Evolutionary conservation across 257 asterid genomes (phyloP).

Genomic region (Solanum phureja): DNA sequence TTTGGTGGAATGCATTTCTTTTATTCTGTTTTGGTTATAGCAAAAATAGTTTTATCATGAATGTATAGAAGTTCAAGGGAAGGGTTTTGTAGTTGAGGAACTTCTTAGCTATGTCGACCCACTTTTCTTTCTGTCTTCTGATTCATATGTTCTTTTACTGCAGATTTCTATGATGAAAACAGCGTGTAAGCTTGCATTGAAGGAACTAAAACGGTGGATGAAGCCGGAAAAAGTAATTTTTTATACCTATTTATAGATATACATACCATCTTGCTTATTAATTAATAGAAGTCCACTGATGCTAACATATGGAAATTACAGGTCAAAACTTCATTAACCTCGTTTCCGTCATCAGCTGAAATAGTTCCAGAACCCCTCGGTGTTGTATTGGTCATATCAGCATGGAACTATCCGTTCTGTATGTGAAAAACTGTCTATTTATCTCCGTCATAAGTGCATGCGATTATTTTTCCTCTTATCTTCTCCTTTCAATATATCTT

Average conservation of each 20-base stretch:
- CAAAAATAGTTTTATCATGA: background rate
- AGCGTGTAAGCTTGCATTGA: conserved; percentile 54
- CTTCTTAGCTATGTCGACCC: background rate
- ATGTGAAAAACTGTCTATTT: conserved; percentile 16
- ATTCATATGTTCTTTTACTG: background rate
- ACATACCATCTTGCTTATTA: background rate
- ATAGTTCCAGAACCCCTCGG: conserved; percentile 87
- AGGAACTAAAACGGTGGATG: conserved; percentile 65
- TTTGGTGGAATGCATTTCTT: background rate
- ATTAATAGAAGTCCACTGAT: background rate
- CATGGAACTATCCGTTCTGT: conserved; percentile 96
- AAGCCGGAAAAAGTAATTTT: conserved; percentile 59
- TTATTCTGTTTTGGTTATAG: background rate
- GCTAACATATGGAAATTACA: conserved; percentile 14
- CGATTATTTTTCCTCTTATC: background rate
- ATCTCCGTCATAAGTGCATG: background rate
- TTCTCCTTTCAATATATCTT: background rate
- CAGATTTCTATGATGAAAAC: conserved; percentile 40
- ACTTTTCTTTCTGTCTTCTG: background rate
- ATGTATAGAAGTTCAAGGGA: background rate
- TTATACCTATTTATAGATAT: background rate
- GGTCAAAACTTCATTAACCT: conserved; percentile 59
- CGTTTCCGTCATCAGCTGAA: conserved; percentile 74
- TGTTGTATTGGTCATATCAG: conserved; percentile 60
- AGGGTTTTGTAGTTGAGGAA: background rate